phyloP scores from a whole-genome alignment of 176 grass and related monocot genomes.

The Panicum miliaceum region DNA sequence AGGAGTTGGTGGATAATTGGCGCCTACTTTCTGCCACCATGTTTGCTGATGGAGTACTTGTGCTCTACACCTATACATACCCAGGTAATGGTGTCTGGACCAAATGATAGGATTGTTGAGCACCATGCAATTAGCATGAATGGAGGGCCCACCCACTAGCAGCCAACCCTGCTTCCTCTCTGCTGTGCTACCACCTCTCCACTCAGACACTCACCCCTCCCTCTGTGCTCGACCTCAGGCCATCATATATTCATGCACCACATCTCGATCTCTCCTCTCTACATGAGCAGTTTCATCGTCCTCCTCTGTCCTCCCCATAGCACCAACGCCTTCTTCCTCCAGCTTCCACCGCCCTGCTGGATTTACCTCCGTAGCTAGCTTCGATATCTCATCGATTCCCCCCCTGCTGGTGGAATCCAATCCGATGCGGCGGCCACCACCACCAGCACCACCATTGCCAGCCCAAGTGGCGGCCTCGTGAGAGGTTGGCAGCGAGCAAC shows the following conservation, averaged over 20 bases:
- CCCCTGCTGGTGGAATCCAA: conserved; percentile 7
- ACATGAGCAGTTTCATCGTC: not conserved
- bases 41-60: conserved; percentile 25
- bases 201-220: conserved; percentile 1
- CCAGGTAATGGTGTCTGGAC: conserved; percentile 31
- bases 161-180: not conserved
- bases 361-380: not conserved
- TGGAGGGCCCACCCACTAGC: not conserved
- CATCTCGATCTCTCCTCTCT: not conserved
- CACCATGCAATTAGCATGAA: conserved; percentile 33
- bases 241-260: conserved; percentile 13
- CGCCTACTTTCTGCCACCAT: conserved; percentile 29
- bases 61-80: conserved; percentile 42
- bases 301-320: not conserved
- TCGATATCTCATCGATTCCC: not conserved
- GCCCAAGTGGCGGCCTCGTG: conserved; percentile 43
- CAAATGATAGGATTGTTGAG: conserved; percentile 4
- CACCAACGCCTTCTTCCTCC: not conserved
- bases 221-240: not conserved
- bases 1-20: not conserved
- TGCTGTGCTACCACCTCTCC: not conserved
- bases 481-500: conserved; percentile 40
- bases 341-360: conserved; percentile 13
- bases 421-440: conserved; percentile 25
- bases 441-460: conserved; percentile 24